Base-by-base conservation (phyloP, 2,329 filamentous ascomycete genomes). In the Xylaria digitata region DNA sequence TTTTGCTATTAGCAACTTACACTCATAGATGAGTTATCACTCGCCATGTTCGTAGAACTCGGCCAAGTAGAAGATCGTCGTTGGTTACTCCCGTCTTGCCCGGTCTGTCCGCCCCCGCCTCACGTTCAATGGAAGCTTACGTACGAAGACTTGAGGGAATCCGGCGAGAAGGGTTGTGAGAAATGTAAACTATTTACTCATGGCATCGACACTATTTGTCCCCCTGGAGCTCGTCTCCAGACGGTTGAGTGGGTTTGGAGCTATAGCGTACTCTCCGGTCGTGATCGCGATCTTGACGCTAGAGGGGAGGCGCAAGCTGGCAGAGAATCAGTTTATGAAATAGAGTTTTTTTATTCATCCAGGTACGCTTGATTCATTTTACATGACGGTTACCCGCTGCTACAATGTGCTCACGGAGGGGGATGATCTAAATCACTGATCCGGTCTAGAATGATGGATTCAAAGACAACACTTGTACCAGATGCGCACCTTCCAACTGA, bases 281-380 rank as follows among this genome's bases (percentile, higher is more conserved):
- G 23, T 13, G 15, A 45, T 9, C 23, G 21, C 13, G 6, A 8
- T 32, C 40, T 11, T 7, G 17, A 23, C 15, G 13, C 17, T 8
- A 17, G 6, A 56, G 17, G 19, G 15, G 40, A 19, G 32, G 11
- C 50, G n/a, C 13, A 37, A 43, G 53, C 13, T 13, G 32, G 30
- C 30, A 19, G 2, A 30, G 53, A n/a, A 9, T 42, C 37, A 21
- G 37, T 30, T 30, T 56, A 56, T 23, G 40, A 56, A 21, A 56
- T 56, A 45, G 53, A 56, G 40, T n/a, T 56, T 56, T 32, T 56
- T 56, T 21, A 56, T 56, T 45, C 53, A 56, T 19, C 40, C 53
- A 45, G 53, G 53, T 56, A 45, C 23, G 53, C 17, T 43, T 42
- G 19, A 42, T 42, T 23, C 2, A 9, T 34, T 32, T 34, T 19